These are phyloP conservation scores for Bacidia gigantensis DNA, from an alignment of 495 filamentous ascomycete species.

Conservation along the genomic window DNA sequence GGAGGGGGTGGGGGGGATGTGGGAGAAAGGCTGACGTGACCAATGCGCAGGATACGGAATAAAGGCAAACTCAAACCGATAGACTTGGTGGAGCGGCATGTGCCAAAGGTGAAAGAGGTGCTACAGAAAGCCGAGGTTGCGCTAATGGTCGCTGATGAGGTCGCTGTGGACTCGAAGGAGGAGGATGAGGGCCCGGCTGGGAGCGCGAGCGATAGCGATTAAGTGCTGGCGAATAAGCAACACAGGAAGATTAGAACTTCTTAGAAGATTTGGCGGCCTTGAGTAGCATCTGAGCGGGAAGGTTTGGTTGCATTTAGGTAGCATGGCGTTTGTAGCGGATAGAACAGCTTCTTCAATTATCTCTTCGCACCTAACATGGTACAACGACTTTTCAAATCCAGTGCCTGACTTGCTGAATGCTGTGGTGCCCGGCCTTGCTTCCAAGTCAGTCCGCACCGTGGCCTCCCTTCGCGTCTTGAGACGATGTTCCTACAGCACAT, in stretches of 20 bases:
- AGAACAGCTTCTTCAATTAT: too few relatives aligned
- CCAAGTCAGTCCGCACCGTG: too few relatives aligned
- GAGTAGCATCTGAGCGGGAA: too few relatives aligned
- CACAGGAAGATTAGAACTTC: too few relatives aligned
- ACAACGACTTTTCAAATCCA: too few relatives aligned
- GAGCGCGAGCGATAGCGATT: constrained; percentile 21
- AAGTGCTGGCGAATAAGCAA: too few relatives aligned
- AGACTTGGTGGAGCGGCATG: constrained; percentile 61
- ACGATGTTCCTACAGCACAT: too few relatives aligned
- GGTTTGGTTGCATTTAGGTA: neutral
- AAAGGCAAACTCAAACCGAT: constrained; percentile 54
- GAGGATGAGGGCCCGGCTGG: constrained; percentile 17
- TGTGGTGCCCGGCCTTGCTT: too few relatives aligned
- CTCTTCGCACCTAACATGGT: too few relatives aligned
- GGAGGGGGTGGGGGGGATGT: neutral
- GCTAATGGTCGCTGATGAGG: constrained; percentile 11
- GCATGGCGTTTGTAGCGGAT: constrained; percentile 11
- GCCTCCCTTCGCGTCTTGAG: too few relatives aligned
- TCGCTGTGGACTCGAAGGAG: constrained; percentile 4
- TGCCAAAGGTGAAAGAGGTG: constrained; percentile 47
- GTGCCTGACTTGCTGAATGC: too few relatives aligned
- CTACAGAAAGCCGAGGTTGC: constrained; percentile 56
- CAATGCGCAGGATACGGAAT: constrained; percentile 42
- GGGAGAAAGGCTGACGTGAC: neutral
- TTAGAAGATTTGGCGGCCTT: too few relatives aligned